These are phyloP conservation scores for Pythium brassicae DNA, from an alignment of 352 stramenopile genomes.

Conservation along the genomic window DNA sequence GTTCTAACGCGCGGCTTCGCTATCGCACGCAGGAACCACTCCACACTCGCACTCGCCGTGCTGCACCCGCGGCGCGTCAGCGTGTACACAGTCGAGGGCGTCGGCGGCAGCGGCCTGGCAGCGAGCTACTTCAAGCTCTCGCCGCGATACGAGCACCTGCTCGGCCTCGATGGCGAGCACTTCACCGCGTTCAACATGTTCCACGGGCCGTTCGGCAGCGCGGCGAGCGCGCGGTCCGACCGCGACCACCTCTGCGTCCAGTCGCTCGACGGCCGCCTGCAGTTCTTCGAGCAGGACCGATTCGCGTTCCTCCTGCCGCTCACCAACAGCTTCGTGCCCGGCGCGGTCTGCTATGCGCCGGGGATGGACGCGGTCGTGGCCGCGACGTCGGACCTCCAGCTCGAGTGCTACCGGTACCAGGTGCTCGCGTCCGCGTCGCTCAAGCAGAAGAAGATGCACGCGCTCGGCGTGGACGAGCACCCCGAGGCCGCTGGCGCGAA, in stretches of 20 bases:
- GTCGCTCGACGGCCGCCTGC: conserved; percentile 86
- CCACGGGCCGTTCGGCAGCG: conserved; percentile 67
- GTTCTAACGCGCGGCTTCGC: background rate
- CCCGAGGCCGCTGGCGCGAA: conserved; percentile 24
- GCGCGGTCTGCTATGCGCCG: conserved; percentile 73
- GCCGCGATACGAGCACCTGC: conserved; percentile 79
- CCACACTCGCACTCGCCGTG: conserved; percentile 68
- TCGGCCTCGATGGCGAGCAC: conserved; percentile 85
- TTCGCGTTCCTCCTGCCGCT: conserved; percentile 85
- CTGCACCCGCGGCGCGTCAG: conserved; percentile 77
- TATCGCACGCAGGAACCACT: conserved; percentile 37
- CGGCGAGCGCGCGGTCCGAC: conserved; percentile 16
- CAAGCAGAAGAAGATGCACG: conserved; percentile 49
- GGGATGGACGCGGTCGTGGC: conserved; percentile 82
- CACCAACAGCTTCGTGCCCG: conserved; percentile 78
- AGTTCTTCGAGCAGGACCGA: conserved; percentile 91
- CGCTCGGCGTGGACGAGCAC: conserved; percentile 41
- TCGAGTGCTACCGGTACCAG: conserved; percentile 88
- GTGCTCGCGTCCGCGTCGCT: conserved; percentile 73
- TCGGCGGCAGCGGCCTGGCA: conserved; percentile 66
- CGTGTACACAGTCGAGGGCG: conserved; percentile 78
- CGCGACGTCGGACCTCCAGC: conserved; percentile 70
- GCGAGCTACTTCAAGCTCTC: conserved; percentile 84
- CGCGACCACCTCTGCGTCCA: conserved; percentile 88
- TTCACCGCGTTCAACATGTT: conserved; percentile 92